Evolutionary conservation across 257 asterid species (phyloP).

Genomic region (Lantana camara): DNA sequence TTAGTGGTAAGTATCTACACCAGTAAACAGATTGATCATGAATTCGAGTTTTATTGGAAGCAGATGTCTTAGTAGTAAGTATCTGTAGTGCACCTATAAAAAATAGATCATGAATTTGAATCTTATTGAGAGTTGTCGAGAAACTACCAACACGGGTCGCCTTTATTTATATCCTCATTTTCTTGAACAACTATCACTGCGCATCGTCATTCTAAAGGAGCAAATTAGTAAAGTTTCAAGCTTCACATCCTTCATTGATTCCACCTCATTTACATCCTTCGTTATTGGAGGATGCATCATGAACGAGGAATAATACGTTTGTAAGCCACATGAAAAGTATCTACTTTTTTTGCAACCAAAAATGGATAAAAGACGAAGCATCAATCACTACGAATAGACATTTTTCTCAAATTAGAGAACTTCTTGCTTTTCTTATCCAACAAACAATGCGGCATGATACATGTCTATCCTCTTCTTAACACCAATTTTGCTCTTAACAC

Average conservation of each 20-base stretch:
- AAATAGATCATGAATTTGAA: no score
- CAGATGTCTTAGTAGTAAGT: no score
- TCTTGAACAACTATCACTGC: neutral
- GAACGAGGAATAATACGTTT: slow-evolving; percentile 18
- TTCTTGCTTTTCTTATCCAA: neutral
- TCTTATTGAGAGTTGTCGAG: no score
- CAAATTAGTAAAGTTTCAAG: neutral
- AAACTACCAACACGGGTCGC: no score
- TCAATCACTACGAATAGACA: slow-evolving; percentile 27
- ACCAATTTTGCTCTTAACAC: no score
- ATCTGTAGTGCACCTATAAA: no score
- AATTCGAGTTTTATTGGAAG: no score
- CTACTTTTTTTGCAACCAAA: slow-evolving; percentile 17
- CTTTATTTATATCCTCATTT: neutral
- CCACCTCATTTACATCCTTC: slow-evolving; percentile 15
- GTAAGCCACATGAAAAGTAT: slow-evolving; percentile 33
- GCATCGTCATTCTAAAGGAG: neutral
- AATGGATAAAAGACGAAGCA: slow-evolving; percentile 28
- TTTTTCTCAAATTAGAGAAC: slow-evolving; percentile 20
- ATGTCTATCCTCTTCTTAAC: no score
- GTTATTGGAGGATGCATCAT: slow-evolving; percentile 33
- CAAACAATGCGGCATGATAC: no score
- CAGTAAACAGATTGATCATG: no score
- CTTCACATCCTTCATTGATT: neutral
- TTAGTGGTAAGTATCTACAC: no score